phyloP scores from a whole-genome alignment of 768 basidiomycete species.

The Russula abietina region DNA sequence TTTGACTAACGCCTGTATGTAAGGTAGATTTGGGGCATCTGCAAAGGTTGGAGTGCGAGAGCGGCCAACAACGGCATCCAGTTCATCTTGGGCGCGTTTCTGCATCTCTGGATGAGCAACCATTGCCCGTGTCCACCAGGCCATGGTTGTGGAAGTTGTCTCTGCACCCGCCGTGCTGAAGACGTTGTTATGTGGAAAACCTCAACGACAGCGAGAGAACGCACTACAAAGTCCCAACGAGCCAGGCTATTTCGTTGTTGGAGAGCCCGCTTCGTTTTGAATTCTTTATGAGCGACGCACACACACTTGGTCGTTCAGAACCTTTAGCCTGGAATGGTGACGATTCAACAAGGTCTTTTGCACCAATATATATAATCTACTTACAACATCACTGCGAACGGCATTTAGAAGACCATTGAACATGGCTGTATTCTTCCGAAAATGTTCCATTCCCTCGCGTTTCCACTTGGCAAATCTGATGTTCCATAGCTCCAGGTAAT shows the following conservation, averaged over 20 bases:
- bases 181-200: not conserved
- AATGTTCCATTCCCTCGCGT: conserved; percentile 21
- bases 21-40: conserved; percentile 3
- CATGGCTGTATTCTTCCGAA: conserved; percentile 4
- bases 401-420: conserved; percentile 20
- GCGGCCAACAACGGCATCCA: conserved; percentile 10
- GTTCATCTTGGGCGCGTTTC: conserved; percentile 14
- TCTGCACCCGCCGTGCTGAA: conserved; percentile 1
- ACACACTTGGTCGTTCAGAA: conserved; percentile 4
- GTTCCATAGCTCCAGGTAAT: not conserved
- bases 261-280: conserved; percentile 12
- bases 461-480: conserved; percentile 26
- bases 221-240: conserved; percentile 18
- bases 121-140: conserved; percentile 21
- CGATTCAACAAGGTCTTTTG: not conserved
- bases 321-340: conserved; percentile 4
- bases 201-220: not conserved
- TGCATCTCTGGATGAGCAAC: conserved; percentile 18
- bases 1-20: conserved; percentile 9
- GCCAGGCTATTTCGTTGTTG: conserved; percentile 20
- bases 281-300: conserved; percentile 13
- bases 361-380: not conserved
- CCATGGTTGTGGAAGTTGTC: conserved; percentile 10
- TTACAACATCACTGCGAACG: conserved; percentile 17
- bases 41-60: conserved; percentile 3